Conservation (phyloP, 371 early-diverging fungal genomes). For the Saksenaea vasiformis region DNA sequence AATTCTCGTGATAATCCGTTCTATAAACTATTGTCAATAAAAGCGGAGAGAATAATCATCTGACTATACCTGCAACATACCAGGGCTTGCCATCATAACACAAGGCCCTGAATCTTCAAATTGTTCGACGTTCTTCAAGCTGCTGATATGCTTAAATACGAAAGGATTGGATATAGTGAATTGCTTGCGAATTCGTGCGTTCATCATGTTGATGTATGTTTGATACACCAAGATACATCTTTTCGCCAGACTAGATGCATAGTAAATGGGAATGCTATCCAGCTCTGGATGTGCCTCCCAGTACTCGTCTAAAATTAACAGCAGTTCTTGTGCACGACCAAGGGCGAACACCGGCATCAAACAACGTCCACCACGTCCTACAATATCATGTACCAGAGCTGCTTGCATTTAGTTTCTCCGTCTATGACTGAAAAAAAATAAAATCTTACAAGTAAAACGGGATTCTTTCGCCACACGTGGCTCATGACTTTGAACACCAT, state of each 20-base stretch:
- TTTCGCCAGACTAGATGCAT: constrained; percentile 97
- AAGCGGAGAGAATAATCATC: not conserved
- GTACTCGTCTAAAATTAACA: constrained; percentile 99
- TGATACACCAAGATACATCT: constrained; percentile 99
- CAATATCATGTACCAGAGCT: constrained; percentile 89
- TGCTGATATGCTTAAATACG: constrained; percentile 97
- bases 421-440: not conserved
- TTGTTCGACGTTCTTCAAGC: constrained; percentile 88
- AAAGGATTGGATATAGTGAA: constrained; percentile 96
- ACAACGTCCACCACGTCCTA: constrained; percentile 96
- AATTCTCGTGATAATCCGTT: constrained; percentile 98
- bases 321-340: constrained; percentile 98
- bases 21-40: constrained; percentile 28
- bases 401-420: not conserved
- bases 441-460: constrained; percentile 86
- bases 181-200: constrained; percentile 93
- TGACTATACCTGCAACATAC: constrained; percentile 92
- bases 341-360: constrained; percentile 99
- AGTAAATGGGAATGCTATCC: constrained; percentile 97
- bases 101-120: constrained; percentile 99
- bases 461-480: constrained; percentile 96
- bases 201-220: constrained; percentile 99
- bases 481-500: constrained; percentile 98
- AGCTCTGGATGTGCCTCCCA: constrained; percentile 97
- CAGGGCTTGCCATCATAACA: constrained; percentile 99